These are phyloP conservation scores for Alternaria dauci DNA, from an alignment of 2,329 filamentous ascomycete species.

Conservation along the genomic window DNA sequence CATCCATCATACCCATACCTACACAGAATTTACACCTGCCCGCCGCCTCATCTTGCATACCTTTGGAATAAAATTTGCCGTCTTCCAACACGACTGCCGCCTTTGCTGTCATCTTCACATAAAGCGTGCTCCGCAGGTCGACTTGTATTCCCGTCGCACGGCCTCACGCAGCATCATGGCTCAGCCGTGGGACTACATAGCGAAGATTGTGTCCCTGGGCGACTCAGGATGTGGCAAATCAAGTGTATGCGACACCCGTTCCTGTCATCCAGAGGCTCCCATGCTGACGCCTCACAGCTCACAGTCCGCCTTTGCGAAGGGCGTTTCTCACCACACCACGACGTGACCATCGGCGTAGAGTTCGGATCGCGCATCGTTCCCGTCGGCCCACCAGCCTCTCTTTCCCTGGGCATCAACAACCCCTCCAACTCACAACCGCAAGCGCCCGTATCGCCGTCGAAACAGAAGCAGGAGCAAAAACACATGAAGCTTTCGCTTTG, in stretches of 20 bases:
- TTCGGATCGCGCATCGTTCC: conserved; percentile 93
- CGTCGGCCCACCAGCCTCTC: conserved; percentile 81
- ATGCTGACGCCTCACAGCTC: conserved; percentile 60
- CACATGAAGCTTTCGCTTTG: conserved; percentile 95
- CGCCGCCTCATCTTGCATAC: background rate
- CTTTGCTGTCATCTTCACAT: background rate
- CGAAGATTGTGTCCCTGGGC: conserved; percentile 97
- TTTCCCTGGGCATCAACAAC: conserved; percentile 64
- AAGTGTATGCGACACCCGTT: conserved; percentile 55
- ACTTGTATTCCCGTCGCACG: conserved; percentile 5
- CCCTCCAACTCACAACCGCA: conserved; percentile 40
- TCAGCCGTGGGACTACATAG: conserved; percentile 96
- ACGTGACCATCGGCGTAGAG: conserved; percentile 96
- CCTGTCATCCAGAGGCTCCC: background rate
- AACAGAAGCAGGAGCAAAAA: conserved; percentile 60
- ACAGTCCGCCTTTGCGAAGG: conserved; percentile 97
- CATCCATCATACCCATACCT: conserved; percentile 5
- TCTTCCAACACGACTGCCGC: background rate
- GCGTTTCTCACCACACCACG: conserved; percentile 91
- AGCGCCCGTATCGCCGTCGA: conserved; percentile 31
- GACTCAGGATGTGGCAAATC: conserved; percentile 97
- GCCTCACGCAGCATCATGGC: conserved; percentile 49
- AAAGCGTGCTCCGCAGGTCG: conserved; percentile 1
- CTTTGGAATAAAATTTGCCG: background rate
- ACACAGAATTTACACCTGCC: background rate